These are phyloP conservation scores for Cordyceps pruinosa DNA, from an alignment of 2,329 filamentous ascomycete species.

Conservation along the genomic window DNA sequence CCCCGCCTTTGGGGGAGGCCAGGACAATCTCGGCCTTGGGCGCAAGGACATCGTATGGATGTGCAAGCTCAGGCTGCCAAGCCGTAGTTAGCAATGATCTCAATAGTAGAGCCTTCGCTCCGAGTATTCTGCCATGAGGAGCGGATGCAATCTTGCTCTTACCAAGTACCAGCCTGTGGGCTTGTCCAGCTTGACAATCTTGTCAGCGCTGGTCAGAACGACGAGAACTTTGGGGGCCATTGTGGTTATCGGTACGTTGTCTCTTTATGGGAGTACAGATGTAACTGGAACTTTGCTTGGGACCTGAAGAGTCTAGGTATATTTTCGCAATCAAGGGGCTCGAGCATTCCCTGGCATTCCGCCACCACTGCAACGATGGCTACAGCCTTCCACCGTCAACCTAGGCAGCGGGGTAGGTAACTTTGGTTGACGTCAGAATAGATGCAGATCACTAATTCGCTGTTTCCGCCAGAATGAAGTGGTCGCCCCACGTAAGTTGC, in stretches of 20 bases:
- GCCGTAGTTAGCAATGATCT: background rate
- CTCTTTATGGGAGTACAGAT: too few relatives aligned
- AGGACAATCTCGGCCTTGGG: slow-evolving; percentile 48
- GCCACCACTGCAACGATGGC: background rate
- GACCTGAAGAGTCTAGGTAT: too few relatives aligned
- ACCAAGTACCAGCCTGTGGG: slow-evolving; percentile 68
- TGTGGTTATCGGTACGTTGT: slow-evolving; percentile 12
- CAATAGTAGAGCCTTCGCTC: too few relatives aligned
- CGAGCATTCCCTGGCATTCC: background rate
- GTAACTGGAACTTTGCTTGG: too few relatives aligned
- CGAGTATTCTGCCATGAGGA: background rate
- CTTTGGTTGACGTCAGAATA: slow-evolving; percentile 6
- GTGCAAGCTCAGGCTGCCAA: slow-evolving; percentile 52
- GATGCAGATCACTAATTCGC: background rate
- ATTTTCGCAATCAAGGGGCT: background rate
- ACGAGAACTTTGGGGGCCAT: slow-evolving; percentile 60
- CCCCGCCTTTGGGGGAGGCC: slow-evolving; percentile 56
- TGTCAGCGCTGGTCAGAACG: slow-evolving; percentile 58
- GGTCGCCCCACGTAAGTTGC: background rate
- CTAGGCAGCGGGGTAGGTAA: background rate
- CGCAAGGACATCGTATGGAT: slow-evolving; percentile 54
- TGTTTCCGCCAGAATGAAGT: background rate
- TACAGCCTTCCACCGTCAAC: background rate
- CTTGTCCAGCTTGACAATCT: slow-evolving; percentile 39
- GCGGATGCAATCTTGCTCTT: slow-evolving; percentile 18